Base-by-base conservation (phyloP, 116 monocot genomes). In the Cymodocea nodosa region DNA sequence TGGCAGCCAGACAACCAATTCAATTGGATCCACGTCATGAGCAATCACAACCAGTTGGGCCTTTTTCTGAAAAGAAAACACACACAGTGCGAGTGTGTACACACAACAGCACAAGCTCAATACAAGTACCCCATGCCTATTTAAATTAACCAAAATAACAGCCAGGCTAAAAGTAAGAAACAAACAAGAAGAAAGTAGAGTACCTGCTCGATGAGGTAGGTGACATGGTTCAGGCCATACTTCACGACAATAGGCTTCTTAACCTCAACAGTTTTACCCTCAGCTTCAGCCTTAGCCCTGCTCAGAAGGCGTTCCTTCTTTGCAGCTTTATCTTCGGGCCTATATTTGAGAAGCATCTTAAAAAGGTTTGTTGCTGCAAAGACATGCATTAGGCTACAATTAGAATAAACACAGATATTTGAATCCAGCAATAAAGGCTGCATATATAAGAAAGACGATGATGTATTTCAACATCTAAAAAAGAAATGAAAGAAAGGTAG, bases 331-430 rank as follows among this genome's bases (percentile, higher is more conserved):
- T 92, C 92, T 53, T 92, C 92, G 12, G 92, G 92, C 35, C 92
- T 75, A 67, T 92, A 92, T 74, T 92, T 92, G 59, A 92, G 75
- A 60, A 92, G 83, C 84, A 87, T 81, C 74, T 85, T 92, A 61
- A 92, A 85, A 8, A 87, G 70, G 57, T 58, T 84, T 19, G 87
- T 87, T 23, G 85, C 87, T 92, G 77, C 66, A 81, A 23, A 23
- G 30, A 30, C 30, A 30, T 3, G 30, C 30, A 30, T 30, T 30
- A 30, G 3, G 30, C 30, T 30, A 1, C 30, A 30, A 30, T 30
- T 30, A 30, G 3, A 30, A 30, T 30, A 3, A 30, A 30, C 30
- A 30, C 3, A 30, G 30, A 30, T 30, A 30, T 1, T 30, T 30
- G 30, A 30, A 30, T 30, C 1, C 1, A 1, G 30, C 30, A 30